Evolutionary conservation across 805 yeast species (phyloP).

Genomic region (Kuraishia floccosa): DNA sequence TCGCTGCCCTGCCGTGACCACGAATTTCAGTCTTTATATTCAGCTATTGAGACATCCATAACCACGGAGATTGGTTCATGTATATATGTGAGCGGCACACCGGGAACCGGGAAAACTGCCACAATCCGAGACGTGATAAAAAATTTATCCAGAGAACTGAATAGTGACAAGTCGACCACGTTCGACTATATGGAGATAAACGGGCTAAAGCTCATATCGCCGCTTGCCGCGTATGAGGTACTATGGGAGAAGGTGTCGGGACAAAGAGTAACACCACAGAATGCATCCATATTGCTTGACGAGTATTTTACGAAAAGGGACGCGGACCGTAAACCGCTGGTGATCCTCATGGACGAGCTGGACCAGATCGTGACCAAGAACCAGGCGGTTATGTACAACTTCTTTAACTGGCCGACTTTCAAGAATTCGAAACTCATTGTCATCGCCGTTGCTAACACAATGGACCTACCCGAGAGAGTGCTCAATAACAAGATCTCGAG

Average conservation of each 20-base stretch:
- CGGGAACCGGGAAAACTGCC: conserved; percentile 96
- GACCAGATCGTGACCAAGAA: conserved; percentile 82
- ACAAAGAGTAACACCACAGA: conserved; percentile 43
- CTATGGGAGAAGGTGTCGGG: conserved; percentile 72
- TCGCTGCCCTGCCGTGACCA: conserved; percentile 78
- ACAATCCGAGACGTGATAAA: conserved; percentile 80
- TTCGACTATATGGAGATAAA: conserved; percentile 82
- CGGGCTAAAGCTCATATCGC: conserved; percentile 75
- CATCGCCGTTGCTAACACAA: conserved; percentile 90
- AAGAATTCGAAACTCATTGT: conserved; percentile 71
- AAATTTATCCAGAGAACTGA: conserved; percentile 32
- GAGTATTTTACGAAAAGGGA: conserved; percentile 38
- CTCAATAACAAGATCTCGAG: conserved; percentile 85
- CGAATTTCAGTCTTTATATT: conserved; percentile 63
- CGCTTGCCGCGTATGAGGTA: conserved; percentile 71
- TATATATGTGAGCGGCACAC: conserved; percentile 89
- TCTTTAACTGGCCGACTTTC: conserved; percentile 95
- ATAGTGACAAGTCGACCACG: conserved; percentile 7
- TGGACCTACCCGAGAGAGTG: conserved; percentile 91
- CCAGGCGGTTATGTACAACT: conserved; percentile 86
- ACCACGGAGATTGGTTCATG: conserved; percentile 68
- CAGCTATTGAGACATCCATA: conserved; percentile 62
- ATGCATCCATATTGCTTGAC: conserved; percentile 61
- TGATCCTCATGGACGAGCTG: conserved; percentile 81
- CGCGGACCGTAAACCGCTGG: conserved; percentile 38